A percentile compares a stretch with the other conserved stretches of the same genome.
Evolutionary conservation across 495 filamentous ascomycete species (phyloP).

Genomic region (Saxispiralis lemnorum): DNA sequence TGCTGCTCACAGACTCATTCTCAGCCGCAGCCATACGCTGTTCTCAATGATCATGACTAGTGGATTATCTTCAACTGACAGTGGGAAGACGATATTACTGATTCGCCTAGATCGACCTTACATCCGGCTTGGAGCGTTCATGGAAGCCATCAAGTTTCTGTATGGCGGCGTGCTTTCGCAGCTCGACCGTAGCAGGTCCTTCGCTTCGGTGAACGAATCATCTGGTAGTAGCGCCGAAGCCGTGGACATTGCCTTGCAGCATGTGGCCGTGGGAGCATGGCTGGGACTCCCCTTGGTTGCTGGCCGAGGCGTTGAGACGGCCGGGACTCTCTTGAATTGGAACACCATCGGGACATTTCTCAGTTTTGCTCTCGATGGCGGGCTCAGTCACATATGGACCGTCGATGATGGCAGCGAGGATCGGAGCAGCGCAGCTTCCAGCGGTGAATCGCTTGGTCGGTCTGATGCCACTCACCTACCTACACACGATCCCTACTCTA

Average conservation of each 20-base stretch:
- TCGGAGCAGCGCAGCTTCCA: slow-evolving; percentile 8
- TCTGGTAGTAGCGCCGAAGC: slow-evolving; percentile 10
- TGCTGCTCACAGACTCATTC: slow-evolving; percentile 20
- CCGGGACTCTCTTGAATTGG: slow-evolving; percentile 20
- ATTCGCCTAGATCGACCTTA: slow-evolving; percentile 15
- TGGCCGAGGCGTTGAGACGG: slow-evolving; percentile 15
- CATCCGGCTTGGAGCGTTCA: slow-evolving; percentile 12
- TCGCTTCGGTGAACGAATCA: slow-evolving; percentile 1
- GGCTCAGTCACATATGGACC: slow-evolving; percentile 7
- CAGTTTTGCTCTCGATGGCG: slow-evolving; percentile 17
- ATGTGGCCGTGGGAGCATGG: slow-evolving; percentile 17
- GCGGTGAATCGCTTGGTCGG: slow-evolving; percentile 9
- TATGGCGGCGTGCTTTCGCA: slow-evolving; percentile 20
- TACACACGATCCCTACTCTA: slow-evolving; percentile 12
- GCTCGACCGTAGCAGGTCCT: slow-evolving; percentile 9
- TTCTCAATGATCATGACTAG: slow-evolving; percentile 10
- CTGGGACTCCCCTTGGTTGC: slow-evolving; percentile 14
- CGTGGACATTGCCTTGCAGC: slow-evolving; percentile 17
- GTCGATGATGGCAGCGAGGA: slow-evolving; percentile 13
- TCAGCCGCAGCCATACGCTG: slow-evolving; percentile 19
- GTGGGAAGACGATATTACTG: slow-evolving; percentile 8
- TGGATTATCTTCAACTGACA: neutral
- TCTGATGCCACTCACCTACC: slow-evolving; percentile 3
- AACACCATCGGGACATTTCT: slow-evolving; percentile 20
- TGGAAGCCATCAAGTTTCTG: slow-evolving; percentile 19